Conservation (phyloP, 1,284 basidiomycete species). For the Leccinum subspadiceum region DNA sequence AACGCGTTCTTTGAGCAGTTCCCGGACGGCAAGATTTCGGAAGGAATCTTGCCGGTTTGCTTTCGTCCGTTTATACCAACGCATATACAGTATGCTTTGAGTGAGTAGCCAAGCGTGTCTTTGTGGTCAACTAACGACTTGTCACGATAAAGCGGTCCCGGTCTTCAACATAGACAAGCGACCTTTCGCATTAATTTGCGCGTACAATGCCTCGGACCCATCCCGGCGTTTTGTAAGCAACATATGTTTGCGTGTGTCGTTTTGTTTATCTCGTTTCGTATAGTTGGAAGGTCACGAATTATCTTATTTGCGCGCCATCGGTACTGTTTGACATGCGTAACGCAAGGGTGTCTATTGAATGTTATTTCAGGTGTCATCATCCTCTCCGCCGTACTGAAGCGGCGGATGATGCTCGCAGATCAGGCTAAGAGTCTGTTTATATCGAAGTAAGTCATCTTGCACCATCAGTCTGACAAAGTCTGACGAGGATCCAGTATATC, state of each 20-base stretch:
- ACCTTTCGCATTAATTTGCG: conserved; percentile 90
- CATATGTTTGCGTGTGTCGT: not conserved
- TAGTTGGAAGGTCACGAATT: conserved; percentile 90
- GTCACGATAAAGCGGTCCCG: conserved; percentile 63
- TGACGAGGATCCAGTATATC: conserved; percentile 65
- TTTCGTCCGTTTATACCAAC: conserved; percentile 78
- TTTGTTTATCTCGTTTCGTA: conserved; percentile 5
- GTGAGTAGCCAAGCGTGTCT: conserved; percentile 42
- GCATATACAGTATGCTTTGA: conserved; percentile 81
- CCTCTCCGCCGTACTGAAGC: conserved; percentile 88
- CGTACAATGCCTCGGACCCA: conserved; percentile 82
- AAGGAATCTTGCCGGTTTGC: conserved; percentile 36
- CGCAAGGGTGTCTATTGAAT: conserved; percentile 12
- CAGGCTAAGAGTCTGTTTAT: conserved; percentile 91
- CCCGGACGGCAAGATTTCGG: conserved; percentile 83
- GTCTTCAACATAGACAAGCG: conserved; percentile 93
- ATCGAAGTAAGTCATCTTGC: conserved; percentile 62
- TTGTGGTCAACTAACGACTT: conserved; percentile 3
- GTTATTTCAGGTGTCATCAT: conserved; percentile 78
- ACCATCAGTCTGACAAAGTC: not conserved
- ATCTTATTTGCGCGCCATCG: conserved; percentile 87
- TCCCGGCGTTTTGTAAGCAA: conserved; percentile 72
- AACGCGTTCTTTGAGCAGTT: conserved; percentile 74
- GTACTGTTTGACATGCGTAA: conserved; percentile 34
- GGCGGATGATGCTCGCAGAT: conserved; percentile 92